Evolutionary conservation across 2,329 filamentous ascomycete species (phyloP), one percentile per base, ranked within the genome.

Genomic region (Cytospora piceae): DNA sequence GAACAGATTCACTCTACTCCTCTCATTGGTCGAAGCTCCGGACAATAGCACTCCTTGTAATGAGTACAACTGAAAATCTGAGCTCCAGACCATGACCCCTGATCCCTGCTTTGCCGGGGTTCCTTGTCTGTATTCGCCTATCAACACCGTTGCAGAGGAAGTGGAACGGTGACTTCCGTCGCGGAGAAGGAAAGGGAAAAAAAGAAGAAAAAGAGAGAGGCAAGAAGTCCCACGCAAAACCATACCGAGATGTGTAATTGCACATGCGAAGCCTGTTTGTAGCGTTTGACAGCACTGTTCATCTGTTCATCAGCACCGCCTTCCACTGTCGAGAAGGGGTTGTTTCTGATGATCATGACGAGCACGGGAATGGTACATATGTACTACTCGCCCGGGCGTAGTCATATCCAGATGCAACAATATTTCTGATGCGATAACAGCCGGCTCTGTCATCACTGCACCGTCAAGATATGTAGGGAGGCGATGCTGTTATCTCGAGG

Each of bases 151-250:
- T 31, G n/a, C 62, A 46, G 31, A 12, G 24, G 8, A 54, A 52
- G 58, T 58, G 62, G 56, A 46, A 64, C 56, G 54, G 51, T 59
- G 56, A 54, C 53, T 55, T 54, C 58, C 56, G 55, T 60, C 56
- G 62, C 49, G 37, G 24, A 62, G 55, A 55, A 46, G 55, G 31
- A 32, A 9, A 32, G n/a, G 31, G 31, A 32, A 34, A 12, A 11
- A 34, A 34, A 34, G 8, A 9, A 11, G 8, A 12, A 11, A 34
- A 12, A 34, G 8, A 11, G 7, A 8, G 11, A 34, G 11, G 11
- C 7, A 12, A 34, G 8, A 8, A 11, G 3, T 34, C 2, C 32
- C 32, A 8, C 32, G 11, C 11, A 34, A 34, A 34, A 34, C 32
- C 11, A 34, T 6, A 9, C 32, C 2, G 2, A 12, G n/a, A n/a